Evolutionary conservation across 352 stramenopile species (phyloP).

Genomic region (Phytopythium kandeliae): DNA sequence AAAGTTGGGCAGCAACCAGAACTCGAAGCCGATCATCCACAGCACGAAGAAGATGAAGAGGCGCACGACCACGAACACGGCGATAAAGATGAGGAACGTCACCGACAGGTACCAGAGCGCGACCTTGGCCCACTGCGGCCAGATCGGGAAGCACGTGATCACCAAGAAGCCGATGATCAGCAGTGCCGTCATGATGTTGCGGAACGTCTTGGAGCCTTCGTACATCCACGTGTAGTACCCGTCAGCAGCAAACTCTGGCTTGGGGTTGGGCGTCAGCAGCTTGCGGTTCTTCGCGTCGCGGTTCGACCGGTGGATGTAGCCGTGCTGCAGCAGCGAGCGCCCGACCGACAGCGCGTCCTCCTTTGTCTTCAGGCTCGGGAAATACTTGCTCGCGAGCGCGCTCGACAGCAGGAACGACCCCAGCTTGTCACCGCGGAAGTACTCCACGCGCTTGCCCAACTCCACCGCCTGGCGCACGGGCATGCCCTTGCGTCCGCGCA

Average conservation of each 20-base stretch:
- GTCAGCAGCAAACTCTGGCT: slow-evolving; percentile 93
- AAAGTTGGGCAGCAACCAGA: slow-evolving; percentile 98
- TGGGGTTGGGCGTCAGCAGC: slow-evolving; percentile 68
- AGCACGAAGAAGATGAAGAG: slow-evolving; percentile 96
- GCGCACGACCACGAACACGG: slow-evolving; percentile 94
- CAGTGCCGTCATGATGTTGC: slow-evolving; percentile 95
- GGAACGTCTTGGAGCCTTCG: slow-evolving; percentile 96
- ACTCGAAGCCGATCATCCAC: slow-evolving; percentile 95
- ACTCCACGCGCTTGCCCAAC: slow-evolving; percentile 89
- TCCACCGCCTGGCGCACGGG: slow-evolving; percentile 86
- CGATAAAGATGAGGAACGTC: slow-evolving; percentile 98
- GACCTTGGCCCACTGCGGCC: slow-evolving; percentile 97
- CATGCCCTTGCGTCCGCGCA: slow-evolving; percentile 84
- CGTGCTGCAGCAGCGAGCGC: slow-evolving; percentile 63
- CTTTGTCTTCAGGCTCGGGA: slow-evolving; percentile 72
- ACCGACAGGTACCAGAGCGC: slow-evolving; percentile 98
- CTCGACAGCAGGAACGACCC: slow-evolving; percentile 73
- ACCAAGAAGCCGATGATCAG: slow-evolving; percentile 97
- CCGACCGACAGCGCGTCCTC: slow-evolving; percentile 75
- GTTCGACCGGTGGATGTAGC: slow-evolving; percentile 86
- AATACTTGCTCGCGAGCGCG: slow-evolving; percentile 75
- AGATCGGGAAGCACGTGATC: slow-evolving; percentile 99
- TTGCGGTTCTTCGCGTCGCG: slow-evolving; percentile 85
- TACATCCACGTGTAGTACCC: slow-evolving; percentile 99
- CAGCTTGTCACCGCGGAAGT: slow-evolving; percentile 89